Base-by-base conservation (phyloP, 306 rosid species). In the Calophaca sinica region DNA sequence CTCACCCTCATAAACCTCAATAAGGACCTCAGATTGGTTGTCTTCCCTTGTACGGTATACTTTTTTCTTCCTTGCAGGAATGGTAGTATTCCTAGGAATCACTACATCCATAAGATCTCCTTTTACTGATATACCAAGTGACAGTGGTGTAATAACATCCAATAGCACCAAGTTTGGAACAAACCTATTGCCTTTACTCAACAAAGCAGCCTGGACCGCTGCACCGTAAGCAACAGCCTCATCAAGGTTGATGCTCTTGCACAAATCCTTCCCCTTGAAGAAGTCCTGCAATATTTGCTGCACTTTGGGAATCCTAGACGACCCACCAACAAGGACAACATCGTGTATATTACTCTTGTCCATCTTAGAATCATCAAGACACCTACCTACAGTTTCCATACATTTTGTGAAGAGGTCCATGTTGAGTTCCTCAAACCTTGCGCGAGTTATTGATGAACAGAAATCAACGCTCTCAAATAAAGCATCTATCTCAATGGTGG, bases 141-240 rank as follows among this genome's bases (percentile, higher is more conserved):
- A 87, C 5, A 89, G 68, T 0, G 94, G 89, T 2, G 84, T 85
- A 3, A n/a, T n/a, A n/a, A 87, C 88, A 73, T 89, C 91, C 46
- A 61, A 35, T 4, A 89, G 62, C 44, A 87, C 60, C 13, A 89
- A 48, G 45, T 81, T 73, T 46, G 82, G 83, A 3, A 79, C 75
- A 62, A 44, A 70, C 59, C 67, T 84, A 14, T 44, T 58, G 2
- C 2, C 48, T 11, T 70, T 3, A 61, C 5, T 26, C 46, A 78
- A 9, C 29, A 78, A 6, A 48, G 82, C 82, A 69, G 76, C 82
- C 28, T 70, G 82, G 1, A 78, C 59, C 9, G 82, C 72, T 2
- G 82, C 82, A 1, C 82, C 82, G 28, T 29, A 70, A 70, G 77
- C 77, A 9, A 70, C 82, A 39, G 72, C 82, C 36, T 78, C 82